Evolutionary conservation across 2,329 filamentous ascomycete species (phyloP), one percentile per base, ranked within the genome.

Genomic region (Epichloe sylvatica): DNA sequence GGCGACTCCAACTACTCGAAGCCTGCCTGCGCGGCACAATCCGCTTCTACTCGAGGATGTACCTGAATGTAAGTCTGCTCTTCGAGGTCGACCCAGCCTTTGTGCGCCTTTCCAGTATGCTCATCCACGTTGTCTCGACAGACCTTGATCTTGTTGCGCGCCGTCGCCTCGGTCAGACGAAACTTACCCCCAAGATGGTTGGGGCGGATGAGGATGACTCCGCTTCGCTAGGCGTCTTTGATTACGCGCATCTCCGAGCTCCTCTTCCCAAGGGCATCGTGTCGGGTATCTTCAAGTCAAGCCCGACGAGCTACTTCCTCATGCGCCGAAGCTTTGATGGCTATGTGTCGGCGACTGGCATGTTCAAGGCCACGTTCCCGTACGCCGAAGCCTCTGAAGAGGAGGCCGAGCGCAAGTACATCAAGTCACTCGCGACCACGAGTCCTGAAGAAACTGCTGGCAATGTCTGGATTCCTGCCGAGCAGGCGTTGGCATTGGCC

Each of bases 201-300:
- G 81, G 84, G 58, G 72, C 83, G n/a, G 80, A 81, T 65, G 83
- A 87, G 55, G 79, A 81, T 50, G 86, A 87, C 64, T 74, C 80
- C 44, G 76, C 83, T 56, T 81, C 84, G 57, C 73, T 92, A 53
- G 88, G 87, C 47, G 80, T 83, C 44, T 95, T 98, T 64, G 92
- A 97, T 68, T 98, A 98, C 67, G 91, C 90, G 56, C 92, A 98
- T 65, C 76, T 98, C 46, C 85, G 91, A 62, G 91, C 90, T 53
- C 91, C 92, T 13, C 72, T 98, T 44, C 92, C 92, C 46, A 92
- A 90, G 67, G 89, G 92, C 55, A 83, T 97, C 57, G 80, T 82
- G 30, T 95, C 90, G 5, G 92, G 92, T 62, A 94, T 98, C 60
- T 97, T 97, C 73, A 84, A 86, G 61, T 83, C 82, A 52, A 82